These are phyloP conservation scores for Tetracentron sinense DNA, from an alignment of 164 flowering plant genomes.

Conservation along the genomic window DNA sequence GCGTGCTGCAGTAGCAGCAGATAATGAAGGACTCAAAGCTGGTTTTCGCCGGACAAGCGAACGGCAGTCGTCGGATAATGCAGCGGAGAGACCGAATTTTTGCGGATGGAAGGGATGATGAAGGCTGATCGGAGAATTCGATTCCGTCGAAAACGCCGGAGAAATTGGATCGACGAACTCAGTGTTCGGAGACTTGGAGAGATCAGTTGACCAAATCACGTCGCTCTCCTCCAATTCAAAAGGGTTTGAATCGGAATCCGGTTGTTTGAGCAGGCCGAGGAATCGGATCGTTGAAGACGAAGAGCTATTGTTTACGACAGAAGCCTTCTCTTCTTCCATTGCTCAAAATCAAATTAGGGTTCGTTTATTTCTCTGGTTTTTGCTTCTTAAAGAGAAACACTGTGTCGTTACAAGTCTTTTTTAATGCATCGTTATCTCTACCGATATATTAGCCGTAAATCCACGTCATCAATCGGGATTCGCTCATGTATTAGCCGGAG, in stretches of 20 bases:
- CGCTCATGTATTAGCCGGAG: no score
- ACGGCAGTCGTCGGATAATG: constrained; percentile 29
- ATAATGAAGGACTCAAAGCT: constrained; percentile 30
- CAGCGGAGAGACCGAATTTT: constrained; percentile 46
- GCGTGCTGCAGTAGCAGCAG: constrained; percentile 32
- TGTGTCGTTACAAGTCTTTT: no score
- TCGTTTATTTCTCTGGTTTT: no score
- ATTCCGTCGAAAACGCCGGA: constrained; percentile 9
- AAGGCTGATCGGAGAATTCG: constrained; percentile 7
- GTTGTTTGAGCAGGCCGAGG: constrained; percentile 25
- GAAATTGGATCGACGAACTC: constrained; percentile 1
- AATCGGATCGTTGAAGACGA: constrained; percentile 28
- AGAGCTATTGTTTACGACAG: constrained; percentile 5
- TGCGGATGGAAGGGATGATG: constrained; percentile 22
- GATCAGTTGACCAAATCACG: constrained; percentile 46
- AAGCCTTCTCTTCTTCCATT: constrained; percentile 11
- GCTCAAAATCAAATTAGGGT: neutral
- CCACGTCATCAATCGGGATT: no score
- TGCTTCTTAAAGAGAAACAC: no score
- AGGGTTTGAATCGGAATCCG: constrained; percentile 23
- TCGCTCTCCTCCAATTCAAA: constrained; percentile 48
- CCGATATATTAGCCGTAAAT: no score
- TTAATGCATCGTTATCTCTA: no score
- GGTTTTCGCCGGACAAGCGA: constrained; percentile 31
- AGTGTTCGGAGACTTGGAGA: constrained; percentile 16